Conservation (phyloP, 2,329 filamentous ascomycete species). For the Chrysosporium queenslandicum region DNA sequence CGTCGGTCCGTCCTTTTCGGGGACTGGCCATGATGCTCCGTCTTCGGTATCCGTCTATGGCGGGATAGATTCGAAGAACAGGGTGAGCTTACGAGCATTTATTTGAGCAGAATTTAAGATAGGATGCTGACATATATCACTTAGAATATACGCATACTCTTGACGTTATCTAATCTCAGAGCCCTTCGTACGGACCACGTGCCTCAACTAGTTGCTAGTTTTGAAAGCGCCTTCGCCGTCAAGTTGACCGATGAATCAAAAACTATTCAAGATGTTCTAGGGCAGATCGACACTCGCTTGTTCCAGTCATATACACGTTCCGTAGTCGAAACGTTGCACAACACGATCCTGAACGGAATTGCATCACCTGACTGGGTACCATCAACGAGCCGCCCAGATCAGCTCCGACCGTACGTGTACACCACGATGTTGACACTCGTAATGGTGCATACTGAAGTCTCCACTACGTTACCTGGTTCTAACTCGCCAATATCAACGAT, state of each 20-base stretch:
- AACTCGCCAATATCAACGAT: slow-evolving; percentile 64
- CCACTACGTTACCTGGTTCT: slow-evolving; percentile 58
- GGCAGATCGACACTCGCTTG: slow-evolving; percentile 79
- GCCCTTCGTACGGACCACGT: slow-evolving; percentile 71
- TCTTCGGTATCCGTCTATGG: slow-evolving; percentile 39
- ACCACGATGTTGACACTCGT: slow-evolving; percentile 75
- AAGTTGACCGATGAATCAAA: slow-evolving; percentile 89
- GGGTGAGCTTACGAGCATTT: slow-evolving; percentile 32
- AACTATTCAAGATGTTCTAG: slow-evolving; percentile 79
- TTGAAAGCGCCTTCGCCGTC: slow-evolving; percentile 87
- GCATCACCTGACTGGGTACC: slow-evolving; percentile 62
- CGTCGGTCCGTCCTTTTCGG: slow-evolving; percentile 30
- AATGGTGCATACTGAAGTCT: slow-evolving; percentile 81
- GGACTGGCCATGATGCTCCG: slow-evolving; percentile 26
- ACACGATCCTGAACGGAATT: slow-evolving; percentile 65
- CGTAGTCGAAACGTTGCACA: slow-evolving; percentile 55
- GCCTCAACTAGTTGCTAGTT: slow-evolving; percentile 78
- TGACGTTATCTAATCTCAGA: slow-evolving; percentile 88
- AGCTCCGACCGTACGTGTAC: slow-evolving; percentile 83
- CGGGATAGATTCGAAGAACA: slow-evolving; percentile 45
- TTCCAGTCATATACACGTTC: slow-evolving; percentile 88
- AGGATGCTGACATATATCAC: not conserved
- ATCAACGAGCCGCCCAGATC: slow-evolving; percentile 48
- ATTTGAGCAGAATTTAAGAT: not conserved
- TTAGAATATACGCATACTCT: slow-evolving; percentile 81